A percentile compares a stretch with the other conserved stretches of the same genome.
Conservation (phyloP, 106 monocot genomes). For the Vanilla planifolia region DNA sequence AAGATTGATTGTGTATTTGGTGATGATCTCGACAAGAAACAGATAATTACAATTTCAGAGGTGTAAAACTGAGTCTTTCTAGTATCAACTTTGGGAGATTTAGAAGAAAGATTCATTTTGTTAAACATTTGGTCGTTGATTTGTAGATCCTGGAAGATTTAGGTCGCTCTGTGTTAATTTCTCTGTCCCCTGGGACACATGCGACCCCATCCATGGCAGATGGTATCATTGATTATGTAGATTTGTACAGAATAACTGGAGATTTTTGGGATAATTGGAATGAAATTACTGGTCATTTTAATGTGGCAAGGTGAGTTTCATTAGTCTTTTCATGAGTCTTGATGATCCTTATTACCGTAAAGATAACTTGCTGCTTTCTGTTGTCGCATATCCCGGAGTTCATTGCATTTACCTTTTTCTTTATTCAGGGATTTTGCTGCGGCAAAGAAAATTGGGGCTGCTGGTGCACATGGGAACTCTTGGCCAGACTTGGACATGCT, state of each 20-base stretch:
- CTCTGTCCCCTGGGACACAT: slow-evolving; percentile 72
- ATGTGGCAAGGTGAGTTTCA: slow-evolving; percentile 60
- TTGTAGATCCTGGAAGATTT: slow-evolving; percentile 59
- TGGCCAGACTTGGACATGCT: slow-evolving; percentile 99
- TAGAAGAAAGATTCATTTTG: too few species aligned
- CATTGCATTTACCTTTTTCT: background rate
- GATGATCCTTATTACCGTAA: background rate
- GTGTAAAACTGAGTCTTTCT: slow-evolving; percentile 18
- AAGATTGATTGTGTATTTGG: slow-evolving; percentile 99
- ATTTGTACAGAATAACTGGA: slow-evolving; percentile 89
- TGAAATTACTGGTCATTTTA: slow-evolving; percentile 72
- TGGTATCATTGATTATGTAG: slow-evolving; percentile 41
- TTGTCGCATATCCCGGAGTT: too few species aligned
- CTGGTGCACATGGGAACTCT: slow-evolving; percentile 63
- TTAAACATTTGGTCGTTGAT: too few species aligned
- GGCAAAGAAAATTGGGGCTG: slow-evolving; percentile 60
- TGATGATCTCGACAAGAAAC: slow-evolving; percentile 60
- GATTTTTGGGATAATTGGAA: slow-evolving; percentile 95
- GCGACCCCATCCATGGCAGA: slow-evolving; percentile 60
- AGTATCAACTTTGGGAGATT: too few species aligned
- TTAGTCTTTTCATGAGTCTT: background rate
- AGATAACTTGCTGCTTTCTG: background rate
- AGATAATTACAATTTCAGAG: slow-evolving; percentile 78
- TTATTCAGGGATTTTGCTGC: slow-evolving; percentile 66
- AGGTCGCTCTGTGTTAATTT: slow-evolving; percentile 57